phyloP scores from a whole-genome alignment of 2,329 filamentous ascomycete species.

The Coniochaeta ligniaria region DNA sequence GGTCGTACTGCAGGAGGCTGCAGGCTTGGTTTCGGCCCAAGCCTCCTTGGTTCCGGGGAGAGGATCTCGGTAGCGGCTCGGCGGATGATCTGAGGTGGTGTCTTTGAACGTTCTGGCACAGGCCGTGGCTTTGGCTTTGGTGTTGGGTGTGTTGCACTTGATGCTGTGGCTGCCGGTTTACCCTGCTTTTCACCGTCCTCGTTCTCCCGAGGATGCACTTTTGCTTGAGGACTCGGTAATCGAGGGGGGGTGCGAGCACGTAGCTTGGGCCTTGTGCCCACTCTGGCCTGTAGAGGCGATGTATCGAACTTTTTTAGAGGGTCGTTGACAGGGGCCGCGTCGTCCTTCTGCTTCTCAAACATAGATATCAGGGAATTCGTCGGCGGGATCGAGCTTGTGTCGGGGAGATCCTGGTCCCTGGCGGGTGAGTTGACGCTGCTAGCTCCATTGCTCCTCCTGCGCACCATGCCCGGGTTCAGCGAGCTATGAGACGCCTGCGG shows the following conservation, averaged over 20 bases:
- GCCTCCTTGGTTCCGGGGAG: slow-evolving; percentile 24
- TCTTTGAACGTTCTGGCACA: slow-evolving; percentile 3
- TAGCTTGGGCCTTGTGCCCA: slow-evolving; percentile 11
- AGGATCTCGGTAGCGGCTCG: slow-evolving; percentile 15
- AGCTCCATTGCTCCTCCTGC: slow-evolving; percentile 19
- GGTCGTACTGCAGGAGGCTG: slow-evolving; percentile 21
- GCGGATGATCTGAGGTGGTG: slow-evolving; percentile 11
- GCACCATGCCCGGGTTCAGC: slow-evolving; percentile 12
- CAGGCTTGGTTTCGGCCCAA: slow-evolving; percentile 20
- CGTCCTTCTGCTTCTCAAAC: slow-evolving; percentile 46
- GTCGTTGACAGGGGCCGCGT: slow-evolving; percentile 12
- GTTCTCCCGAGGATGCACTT: slow-evolving; percentile 2
- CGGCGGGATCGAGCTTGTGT: slow-evolving; percentile 53
- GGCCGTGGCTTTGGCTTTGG: slow-evolving; percentile 17
- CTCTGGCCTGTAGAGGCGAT: slow-evolving; percentile 2
- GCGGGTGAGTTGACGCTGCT: slow-evolving; percentile 20
- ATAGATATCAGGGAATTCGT: slow-evolving; percentile 60
- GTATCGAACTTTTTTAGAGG: slow-evolving; percentile 25
- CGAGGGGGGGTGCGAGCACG: slow-evolving; percentile 24
- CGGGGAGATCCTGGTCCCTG: slow-evolving; percentile 29
- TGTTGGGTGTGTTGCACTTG: slow-evolving; percentile 6
- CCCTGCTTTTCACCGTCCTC: background rate
- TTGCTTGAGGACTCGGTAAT: slow-evolving; percentile 14
- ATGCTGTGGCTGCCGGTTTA: background rate
- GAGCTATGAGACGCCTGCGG: background rate